Conservation (phyloP, 495 filamentous ascomycete species). For the Talaromyces nanjingensis region DNA sequence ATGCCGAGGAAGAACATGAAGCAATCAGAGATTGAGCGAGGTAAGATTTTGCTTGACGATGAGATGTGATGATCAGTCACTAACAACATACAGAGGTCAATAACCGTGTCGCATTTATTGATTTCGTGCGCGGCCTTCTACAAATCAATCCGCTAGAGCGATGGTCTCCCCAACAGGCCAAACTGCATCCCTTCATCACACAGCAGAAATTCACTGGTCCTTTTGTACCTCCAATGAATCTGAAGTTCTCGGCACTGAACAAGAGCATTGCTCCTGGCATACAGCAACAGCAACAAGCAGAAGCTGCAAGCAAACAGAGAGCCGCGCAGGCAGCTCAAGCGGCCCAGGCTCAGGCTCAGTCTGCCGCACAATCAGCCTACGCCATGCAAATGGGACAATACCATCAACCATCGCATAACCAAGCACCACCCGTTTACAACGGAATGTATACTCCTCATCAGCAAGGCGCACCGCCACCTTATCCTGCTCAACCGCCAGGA, state of each 20-base stretch:
- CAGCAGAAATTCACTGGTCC: slow-evolving; percentile 95
- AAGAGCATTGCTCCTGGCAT: slow-evolving; percentile 93
- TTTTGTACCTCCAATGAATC: slow-evolving; percentile 95
- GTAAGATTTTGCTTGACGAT: slow-evolving; percentile 41
- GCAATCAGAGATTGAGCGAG: slow-evolving; percentile 89
- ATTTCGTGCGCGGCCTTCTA: slow-evolving; percentile 93
- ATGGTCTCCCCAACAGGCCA: slow-evolving; percentile 97
- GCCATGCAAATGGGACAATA: slow-evolving; percentile 58
- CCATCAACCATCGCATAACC: slow-evolving; percentile 39
- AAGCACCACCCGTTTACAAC: slow-evolving; percentile 65
- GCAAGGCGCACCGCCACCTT: slow-evolving; percentile 77
- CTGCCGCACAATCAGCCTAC: slow-evolving; percentile 41
- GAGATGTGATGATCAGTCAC: neutral
- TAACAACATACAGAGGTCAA: slow-evolving; percentile 73
- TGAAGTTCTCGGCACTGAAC: slow-evolving; percentile 74
- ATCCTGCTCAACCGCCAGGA: slow-evolving; percentile 60
- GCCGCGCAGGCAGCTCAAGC: slow-evolving; percentile 55
- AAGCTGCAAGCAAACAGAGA: slow-evolving; percentile 83
- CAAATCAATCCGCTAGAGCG: slow-evolving; percentile 94
- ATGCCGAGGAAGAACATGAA: slow-evolving; percentile 99
- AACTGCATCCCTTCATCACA: slow-evolving; percentile 97
- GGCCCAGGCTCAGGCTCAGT: slow-evolving; percentile 55
- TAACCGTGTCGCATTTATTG: slow-evolving; percentile 96
- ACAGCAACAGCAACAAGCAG: slow-evolving; percentile 92
- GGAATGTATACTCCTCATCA: slow-evolving; percentile 73